Conservation (phyloP, 2,329 filamentous ascomycete genomes). For the Aspergillus ibericus region DNA sequence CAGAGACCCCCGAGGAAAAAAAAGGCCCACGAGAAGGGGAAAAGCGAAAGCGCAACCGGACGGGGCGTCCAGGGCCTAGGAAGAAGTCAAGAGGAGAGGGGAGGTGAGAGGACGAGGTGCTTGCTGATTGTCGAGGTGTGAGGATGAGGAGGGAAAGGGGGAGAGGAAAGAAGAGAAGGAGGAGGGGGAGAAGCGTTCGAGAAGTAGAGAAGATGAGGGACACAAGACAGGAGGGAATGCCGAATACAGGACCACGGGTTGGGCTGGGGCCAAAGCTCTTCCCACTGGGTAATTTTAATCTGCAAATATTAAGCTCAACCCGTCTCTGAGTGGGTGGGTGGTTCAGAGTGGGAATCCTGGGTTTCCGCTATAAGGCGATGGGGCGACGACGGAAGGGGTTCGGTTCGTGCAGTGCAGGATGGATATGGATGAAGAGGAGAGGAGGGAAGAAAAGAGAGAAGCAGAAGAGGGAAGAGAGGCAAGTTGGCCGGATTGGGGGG, state of each 20-base stretch:
- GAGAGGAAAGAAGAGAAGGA: constrained; percentile 4
- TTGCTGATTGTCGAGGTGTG: constrained; percentile 12
- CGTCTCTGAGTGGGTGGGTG: background rate
- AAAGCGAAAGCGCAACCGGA: constrained; percentile 19
- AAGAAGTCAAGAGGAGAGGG: constrained; percentile 7
- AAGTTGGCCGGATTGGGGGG: too few species aligned
- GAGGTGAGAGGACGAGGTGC: background rate
- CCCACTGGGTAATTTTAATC: constrained; percentile 18
- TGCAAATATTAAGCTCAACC: constrained; percentile 20
- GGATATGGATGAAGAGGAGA: background rate
- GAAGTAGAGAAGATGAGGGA: constrained; percentile 12
- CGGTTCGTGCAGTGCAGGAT: too few species aligned
- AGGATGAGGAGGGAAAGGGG: constrained; percentile 4
- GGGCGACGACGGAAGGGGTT: background rate
- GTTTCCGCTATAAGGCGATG: too few species aligned
- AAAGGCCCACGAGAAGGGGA: constrained; percentile 4
- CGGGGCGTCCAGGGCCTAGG: constrained; percentile 17
- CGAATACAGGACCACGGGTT: constrained; percentile 24
- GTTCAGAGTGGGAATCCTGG: too few species aligned
- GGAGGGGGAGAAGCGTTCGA: constrained; percentile 5
- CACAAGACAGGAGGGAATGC: constrained; percentile 23
- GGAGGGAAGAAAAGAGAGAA: background rate
- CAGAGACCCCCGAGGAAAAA: background rate
- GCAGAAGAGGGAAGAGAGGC: too few species aligned
- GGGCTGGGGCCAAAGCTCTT: constrained; percentile 21